These are phyloP conservation scores for Boletus reticuloceps DNA, from an alignment of 768 basidiomycete species.

Conservation along the genomic window DNA sequence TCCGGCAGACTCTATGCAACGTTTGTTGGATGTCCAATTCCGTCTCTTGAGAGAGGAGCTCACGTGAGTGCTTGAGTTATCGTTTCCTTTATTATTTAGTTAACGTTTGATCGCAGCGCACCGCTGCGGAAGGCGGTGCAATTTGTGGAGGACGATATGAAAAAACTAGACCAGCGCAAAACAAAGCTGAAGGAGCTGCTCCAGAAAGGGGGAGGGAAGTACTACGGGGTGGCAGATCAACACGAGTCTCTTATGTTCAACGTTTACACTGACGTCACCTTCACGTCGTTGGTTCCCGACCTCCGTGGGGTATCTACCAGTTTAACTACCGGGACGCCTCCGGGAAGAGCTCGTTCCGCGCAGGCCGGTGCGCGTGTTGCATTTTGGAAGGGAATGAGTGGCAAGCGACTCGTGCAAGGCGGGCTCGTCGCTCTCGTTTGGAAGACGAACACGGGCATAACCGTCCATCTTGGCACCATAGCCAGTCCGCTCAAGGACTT, in stretches of 20 bases:
- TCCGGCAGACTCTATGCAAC: constrained; percentile 56
- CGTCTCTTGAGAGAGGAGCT: constrained; percentile 72
- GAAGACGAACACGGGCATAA: constrained; percentile 29
- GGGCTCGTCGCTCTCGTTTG: constrained; percentile 63
- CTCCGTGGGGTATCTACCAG: constrained; percentile 50
- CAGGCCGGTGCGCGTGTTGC: constrained; percentile 38
- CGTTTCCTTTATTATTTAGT: background rate
- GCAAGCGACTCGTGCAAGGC: constrained; percentile 59
- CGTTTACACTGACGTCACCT: constrained; percentile 54
- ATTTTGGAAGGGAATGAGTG: constrained; percentile 62
- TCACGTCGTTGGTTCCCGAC: constrained; percentile 46
- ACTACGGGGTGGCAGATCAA: constrained; percentile 40
- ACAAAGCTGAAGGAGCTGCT: constrained; percentile 49
- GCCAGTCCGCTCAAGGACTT: constrained; percentile 45
- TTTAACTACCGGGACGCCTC: constrained; percentile 50
- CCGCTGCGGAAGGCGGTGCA: constrained; percentile 51
- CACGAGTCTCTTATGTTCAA: constrained; percentile 58
- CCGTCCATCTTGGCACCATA: constrained; percentile 56
- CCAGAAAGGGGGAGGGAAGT: constrained; percentile 55
- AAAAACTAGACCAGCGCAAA: constrained; percentile 8
- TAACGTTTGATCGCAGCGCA: constrained; percentile 36
- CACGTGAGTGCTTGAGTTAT: constrained; percentile 40
- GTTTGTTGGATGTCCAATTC: constrained; percentile 71
- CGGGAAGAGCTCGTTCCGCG: constrained; percentile 48
- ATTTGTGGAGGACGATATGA: constrained; percentile 46